Evolutionary conservation across 306 rosid species (phyloP), one percentile per base, ranked within the genome.

Genomic region (Glycine latifolia): DNA sequence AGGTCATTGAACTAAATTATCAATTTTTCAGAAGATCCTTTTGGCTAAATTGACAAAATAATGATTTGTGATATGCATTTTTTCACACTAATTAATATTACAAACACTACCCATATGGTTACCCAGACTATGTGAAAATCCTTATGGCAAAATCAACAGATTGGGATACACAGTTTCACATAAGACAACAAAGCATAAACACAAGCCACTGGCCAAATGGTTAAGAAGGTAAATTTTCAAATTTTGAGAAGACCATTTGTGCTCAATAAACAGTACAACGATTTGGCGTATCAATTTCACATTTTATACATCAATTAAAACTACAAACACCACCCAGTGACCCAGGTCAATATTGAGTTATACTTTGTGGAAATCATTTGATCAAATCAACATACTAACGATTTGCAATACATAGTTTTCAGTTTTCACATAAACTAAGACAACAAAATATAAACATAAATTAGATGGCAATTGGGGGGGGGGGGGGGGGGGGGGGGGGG

Each of bases 111-210:
- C 67, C 68, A 58, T 52, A 47, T 68, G 44, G 61, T 68, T 31
- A 52, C 4, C 41, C 39, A 35, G 66, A 78, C 4, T 26, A 11
- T 8, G 7, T 8, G n/a, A 81, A 63, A 41, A 62, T 37, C 60
- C 75, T 44, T 62, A 20, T 10, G 11, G 14, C 39, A 7, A 49
- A 54, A 63, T 66, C 50, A 67, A 83, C 69, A 39, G 56, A 76
- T 44, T 8, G 16, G 47, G 44, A 41, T 1, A 50, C 72, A 43
- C 73, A 60, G 10, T 20, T 20, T 65, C 70, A 65, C 20, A 37
- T 37, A 65, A 37, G 4, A 8, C 47, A 63, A 35, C 10, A 33
- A 12, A 63, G 47, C 69, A 12, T 14, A 39, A 3, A 39, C 43
- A 39, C 4, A 4, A 39, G 43, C 5, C 43, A 39, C 4, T 0